phyloP scores from a whole-genome alignment of 257 asterid genomes.

The Marsdenia floribunda region DNA sequence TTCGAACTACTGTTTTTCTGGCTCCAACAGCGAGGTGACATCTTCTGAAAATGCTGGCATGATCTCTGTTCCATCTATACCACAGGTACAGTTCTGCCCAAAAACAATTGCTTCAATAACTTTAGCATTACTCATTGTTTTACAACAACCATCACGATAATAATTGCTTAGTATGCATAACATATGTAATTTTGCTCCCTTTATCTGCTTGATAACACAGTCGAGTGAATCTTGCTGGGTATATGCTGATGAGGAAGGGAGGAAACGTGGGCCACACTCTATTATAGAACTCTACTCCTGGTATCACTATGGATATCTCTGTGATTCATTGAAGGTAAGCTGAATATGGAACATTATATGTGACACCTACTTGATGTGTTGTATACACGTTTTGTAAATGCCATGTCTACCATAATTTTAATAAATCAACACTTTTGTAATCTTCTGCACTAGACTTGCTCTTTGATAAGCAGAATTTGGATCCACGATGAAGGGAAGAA shows the following conservation, averaged over 20 bases:
- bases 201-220: slow-evolving; percentile 28
- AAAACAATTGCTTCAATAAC: background rate
- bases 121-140: background rate
- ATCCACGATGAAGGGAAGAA: background rate
- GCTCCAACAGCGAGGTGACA: background rate
- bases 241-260: slow-evolving; percentile 68
- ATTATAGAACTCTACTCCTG: slow-evolving; percentile 70
- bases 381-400: background rate
- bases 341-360: background rate
- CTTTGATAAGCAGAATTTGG: background rate
- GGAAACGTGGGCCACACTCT: slow-evolving; percentile 77
- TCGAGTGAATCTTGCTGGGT: slow-evolving; percentile 73
- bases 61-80: slow-evolving; percentile 2
- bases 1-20: background rate
- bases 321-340: slow-evolving; percentile 55
- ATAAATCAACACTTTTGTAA: background rate
- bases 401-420: background rate
- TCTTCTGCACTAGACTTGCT: background rate
- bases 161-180: background rate
- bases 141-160: background rate
- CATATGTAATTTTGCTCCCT: background rate
- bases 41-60: slow-evolving; percentile 10
- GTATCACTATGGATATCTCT: slow-evolving; percentile 63
- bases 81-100: slow-evolving; percentile 7
- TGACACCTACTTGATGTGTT: slow-evolving; percentile 1